Percentiles rank a stretch among this genome's conserved stretches.
Evolutionary conservation across 2,329 filamentous ascomycete genomes (phyloP).

Genomic region (Cladosporium sp.): DNA sequence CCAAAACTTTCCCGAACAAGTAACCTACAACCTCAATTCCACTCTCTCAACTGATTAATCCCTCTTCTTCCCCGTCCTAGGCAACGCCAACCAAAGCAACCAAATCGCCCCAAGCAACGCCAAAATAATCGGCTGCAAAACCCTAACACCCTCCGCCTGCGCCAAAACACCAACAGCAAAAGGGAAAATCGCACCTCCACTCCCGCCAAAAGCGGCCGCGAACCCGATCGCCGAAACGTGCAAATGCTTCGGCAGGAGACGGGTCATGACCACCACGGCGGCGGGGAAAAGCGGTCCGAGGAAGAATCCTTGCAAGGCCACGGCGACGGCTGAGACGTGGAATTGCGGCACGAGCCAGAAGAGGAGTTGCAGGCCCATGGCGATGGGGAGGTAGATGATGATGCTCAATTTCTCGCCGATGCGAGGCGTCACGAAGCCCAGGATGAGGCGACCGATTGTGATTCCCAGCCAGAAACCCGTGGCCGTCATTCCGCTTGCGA

Average conservation of each 20-base stretch:
- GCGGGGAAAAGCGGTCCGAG: slow-evolving; percentile 75
- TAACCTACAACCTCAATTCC: too few relatives aligned
- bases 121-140: slow-evolving; percentile 57
- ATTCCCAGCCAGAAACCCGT: slow-evolving; percentile 84
- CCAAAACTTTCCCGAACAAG: too few relatives aligned
- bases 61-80: slow-evolving; percentile 41
- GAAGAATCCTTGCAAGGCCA: slow-evolving; percentile 71
- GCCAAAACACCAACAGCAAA: slow-evolving; percentile 66
- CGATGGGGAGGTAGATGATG: slow-evolving; percentile 58
- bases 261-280: slow-evolving; percentile 67
- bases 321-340: slow-evolving; percentile 66
- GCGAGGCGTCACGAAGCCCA: slow-evolving; percentile 71
- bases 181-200: slow-evolving; percentile 63
- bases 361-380: slow-evolving; percentile 62
- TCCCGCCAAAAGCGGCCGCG: slow-evolving; percentile 69
- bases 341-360: slow-evolving; percentile 81
- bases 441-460: slow-evolving; percentile 64
- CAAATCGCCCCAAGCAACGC: slow-evolving; percentile 49
- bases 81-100: slow-evolving; percentile 48
- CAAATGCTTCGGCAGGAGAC: slow-evolving; percentile 65
- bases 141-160: slow-evolving; percentile 54
- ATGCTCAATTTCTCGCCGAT: slow-evolving; percentile 64
- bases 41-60: too few relatives aligned
- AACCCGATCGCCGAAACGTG: slow-evolving; percentile 81
- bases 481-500: slow-evolving; percentile 68